Conservation (phyloP, 208 protist genomes). For the Leishmania guyanensis region DNA sequence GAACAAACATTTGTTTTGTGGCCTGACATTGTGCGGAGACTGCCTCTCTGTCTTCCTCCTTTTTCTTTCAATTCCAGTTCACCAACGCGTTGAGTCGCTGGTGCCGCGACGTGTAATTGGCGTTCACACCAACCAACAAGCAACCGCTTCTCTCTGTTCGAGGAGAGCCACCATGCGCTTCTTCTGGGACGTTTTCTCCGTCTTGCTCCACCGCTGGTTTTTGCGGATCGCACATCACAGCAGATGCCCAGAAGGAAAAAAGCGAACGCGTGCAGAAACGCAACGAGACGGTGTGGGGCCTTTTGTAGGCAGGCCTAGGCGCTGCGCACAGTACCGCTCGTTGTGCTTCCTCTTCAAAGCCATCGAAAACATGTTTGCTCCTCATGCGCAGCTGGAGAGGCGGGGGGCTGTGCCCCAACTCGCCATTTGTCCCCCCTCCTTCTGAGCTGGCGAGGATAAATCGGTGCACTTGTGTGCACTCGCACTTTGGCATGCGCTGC, state of each 20-base stretch:
- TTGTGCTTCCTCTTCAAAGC: background rate
- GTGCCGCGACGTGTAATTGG: background rate
- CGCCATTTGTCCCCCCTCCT: background rate
- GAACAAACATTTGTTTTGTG: background rate
- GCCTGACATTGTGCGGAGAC: background rate
- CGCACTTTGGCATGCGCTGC: background rate
- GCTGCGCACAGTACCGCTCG: background rate
- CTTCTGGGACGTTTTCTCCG: background rate
- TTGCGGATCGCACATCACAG: background rate
- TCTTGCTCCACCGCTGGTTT: background rate
- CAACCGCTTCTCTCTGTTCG: background rate
- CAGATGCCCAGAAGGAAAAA: background rate
- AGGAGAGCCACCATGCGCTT: background rate
- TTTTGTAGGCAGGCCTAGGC: background rate
- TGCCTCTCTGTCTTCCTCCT: too few species aligned
- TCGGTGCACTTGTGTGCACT: background rate
- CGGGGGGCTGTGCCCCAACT: background rate
- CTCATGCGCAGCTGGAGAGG: background rate
- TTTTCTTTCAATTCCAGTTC: background rate
- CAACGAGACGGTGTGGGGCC: background rate
- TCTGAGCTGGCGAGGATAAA: background rate
- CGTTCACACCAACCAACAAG: background rate
- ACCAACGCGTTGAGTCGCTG: background rate
- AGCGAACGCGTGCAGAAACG: background rate
- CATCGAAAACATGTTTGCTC: background rate